phyloP scores from a whole-genome alignment of 495 filamentous ascomycete species.

The Eremomyces bilateralis region DNA sequence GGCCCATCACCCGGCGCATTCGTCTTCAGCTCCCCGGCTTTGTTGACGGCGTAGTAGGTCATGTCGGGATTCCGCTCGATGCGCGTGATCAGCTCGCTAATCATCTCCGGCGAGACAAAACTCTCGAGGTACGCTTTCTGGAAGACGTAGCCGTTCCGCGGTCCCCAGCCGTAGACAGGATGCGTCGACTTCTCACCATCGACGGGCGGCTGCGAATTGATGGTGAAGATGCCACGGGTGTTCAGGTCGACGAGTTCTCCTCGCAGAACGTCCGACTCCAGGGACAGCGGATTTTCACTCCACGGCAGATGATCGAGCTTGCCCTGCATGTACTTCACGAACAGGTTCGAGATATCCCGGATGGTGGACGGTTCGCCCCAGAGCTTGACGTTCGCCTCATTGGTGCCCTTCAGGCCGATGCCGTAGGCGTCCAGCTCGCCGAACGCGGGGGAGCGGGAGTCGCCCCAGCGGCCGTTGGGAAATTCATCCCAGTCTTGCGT shows the following conservation, averaged over 20 bases:
- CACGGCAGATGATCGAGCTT: conserved; percentile 72
- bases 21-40: conserved; percentile 57
- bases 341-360: conserved; percentile 59
- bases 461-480: conserved; percentile 97
- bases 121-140: conserved; percentile 96
- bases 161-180: conserved; percentile 82
- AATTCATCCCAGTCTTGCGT: conserved; percentile 99
- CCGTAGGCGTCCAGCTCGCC: conserved; percentile 93
- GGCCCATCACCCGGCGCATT: conserved; percentile 69
- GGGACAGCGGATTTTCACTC: conserved; percentile 73
- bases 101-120: conserved; percentile 55
- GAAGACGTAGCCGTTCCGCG: conserved; percentile 86
- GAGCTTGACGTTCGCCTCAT: conserved; percentile 85
- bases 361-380: conserved; percentile 76
- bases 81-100: conserved; percentile 55
- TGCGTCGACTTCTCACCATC: conserved; percentile 81
- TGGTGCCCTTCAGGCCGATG: conserved; percentile 85
- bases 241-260: conserved; percentile 62
- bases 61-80: conserved; percentile 61
- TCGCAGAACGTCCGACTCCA: conserved; percentile 59
- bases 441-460: conserved; percentile 89
- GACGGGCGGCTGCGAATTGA: conserved; percentile 94
- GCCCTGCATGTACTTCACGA: conserved; percentile 62
- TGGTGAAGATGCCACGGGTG: conserved; percentile 67
- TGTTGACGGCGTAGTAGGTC: conserved; percentile 83